Evolutionary conservation across 2,329 filamentous ascomycete genomes (phyloP).

Genomic region (Beauveria asiatica): DNA sequence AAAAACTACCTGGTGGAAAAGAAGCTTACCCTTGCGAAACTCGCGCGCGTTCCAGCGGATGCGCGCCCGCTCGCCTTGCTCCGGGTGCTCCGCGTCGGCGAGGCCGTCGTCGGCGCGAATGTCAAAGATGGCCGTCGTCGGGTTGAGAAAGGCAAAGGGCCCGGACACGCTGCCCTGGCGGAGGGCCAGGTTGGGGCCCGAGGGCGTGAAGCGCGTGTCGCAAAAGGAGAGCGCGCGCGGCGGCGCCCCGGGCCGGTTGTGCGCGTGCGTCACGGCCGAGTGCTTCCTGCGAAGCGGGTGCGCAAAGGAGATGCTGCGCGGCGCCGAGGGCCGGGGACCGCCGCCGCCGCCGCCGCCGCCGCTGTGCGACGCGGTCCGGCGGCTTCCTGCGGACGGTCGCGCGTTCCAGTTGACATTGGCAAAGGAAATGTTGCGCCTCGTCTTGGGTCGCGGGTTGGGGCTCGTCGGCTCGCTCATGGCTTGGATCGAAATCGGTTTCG

Average conservation of each 20-base stretch:
- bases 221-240: constrained; percentile 11
- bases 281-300: not conserved
- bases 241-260: not conserved
- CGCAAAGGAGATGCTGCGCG: constrained; percentile 10
- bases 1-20: not conserved
- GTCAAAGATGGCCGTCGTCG: constrained; percentile 14
- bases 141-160: constrained; percentile 14
- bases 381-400: not conserved
- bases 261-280: not conserved
- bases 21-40: constrained; percentile 11
- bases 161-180: constrained; percentile 13
- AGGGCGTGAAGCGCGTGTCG: constrained; percentile 11
- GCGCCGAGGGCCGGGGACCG: not conserved
- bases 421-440: constrained; percentile 9
- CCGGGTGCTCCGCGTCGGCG: not conserved
- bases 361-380: not conserved
- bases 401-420: constrained; percentile 1
- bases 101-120: constrained; percentile 8
- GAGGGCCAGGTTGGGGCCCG: constrained; percentile 12
- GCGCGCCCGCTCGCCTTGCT: constrained; percentile 8
- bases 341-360: not conserved
- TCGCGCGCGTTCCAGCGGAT: constrained; percentile 14
- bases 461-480: constrained; percentile 1
- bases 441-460: constrained; percentile 5
- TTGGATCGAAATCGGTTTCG: not conserved